Evolutionary conservation across 345 rosid genomes (phyloP), one percentile per base, ranked within the genome.

Genomic region (Lumnitzera racemosa): DNA sequence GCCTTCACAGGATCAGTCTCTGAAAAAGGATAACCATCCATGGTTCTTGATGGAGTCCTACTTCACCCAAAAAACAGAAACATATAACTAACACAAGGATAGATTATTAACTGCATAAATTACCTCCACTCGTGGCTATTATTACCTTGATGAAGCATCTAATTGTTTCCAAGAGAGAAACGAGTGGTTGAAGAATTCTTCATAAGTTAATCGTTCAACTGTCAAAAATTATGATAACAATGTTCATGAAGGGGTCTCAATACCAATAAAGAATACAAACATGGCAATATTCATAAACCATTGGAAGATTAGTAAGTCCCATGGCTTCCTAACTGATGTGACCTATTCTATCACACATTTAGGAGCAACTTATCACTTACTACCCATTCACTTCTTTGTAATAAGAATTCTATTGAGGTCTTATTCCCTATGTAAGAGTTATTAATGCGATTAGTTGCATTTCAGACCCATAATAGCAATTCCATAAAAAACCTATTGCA

Each of bases 161-260:
- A 72, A 67, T 54, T 72, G 84, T 61, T 70, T 68, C 24, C 63
- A 76, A 49, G 76, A 80, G 71, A 94, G 81, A 65, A 86, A 94
- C 52, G 95, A 83, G 66, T 94, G 97, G 66, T 90, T 86, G 70
- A 94, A 94, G 69, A 90, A 90, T 81, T 94, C 99, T 65, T 94
- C 90, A 76, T 87, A 94, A 61, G 99, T 94, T 61, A 90, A 70
- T 15, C 99, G 81, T 66, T 90, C 97, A 85, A 94, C 99, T 94
- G 86, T 14, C 72, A 61, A 77, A 56, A 66, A 47, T 67, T 63
- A 62, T 20, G 20, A 20, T 57, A 66, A 54, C 24, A 49, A 51
- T 51, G 48, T 47, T 51, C 24, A 20, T 20, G 31, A 27, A 15
- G 11, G 12, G 50, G 52, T 57, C 46, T 36, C 10, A 36, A 36